Base-by-base conservation (phyloP, 176 grass and related monocot genomes). In the Oryza nivara region DNA sequence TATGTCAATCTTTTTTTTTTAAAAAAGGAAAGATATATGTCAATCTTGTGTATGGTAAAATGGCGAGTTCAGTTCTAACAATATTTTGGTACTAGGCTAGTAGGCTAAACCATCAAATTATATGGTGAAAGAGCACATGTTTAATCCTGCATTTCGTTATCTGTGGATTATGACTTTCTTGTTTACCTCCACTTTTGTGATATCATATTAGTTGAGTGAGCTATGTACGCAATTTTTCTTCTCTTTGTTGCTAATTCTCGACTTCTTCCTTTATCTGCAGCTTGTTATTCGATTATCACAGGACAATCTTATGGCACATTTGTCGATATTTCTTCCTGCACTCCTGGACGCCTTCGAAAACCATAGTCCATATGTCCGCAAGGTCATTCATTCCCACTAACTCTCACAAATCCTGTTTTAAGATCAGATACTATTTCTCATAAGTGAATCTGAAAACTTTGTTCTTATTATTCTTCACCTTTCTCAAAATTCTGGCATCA, bases 301-400 rank as follows among this genome's bases (percentile, higher is more conserved):
- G 32, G 89, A 95, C 26, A 76, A 91, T 38, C 87, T 98, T 4
- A 93, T 90, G 93, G 28, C 75, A 81, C 91, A 93, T 77, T 46
- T 98, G 51, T 77, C 86, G 16, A 85, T 89, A 40, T 98, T 98
- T 69, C 78, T 98, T 49, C 91, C 91, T 60, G 89, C 81, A 22
- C 78, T 98, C 45, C 66, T 98, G 80, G 89, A 95, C 69, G 85
- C 88, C 68, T 93, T 90, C 14, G 75, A 90, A 83, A 92, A 89
- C 78, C 89, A 63, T 36, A 98, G 91, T 26, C 91, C 93, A 79
- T 92, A 92, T 68, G 91, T 92, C 74, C 86, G 89, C 83, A 95
- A 95, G 93, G 96, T 98, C 51, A 20, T 65, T 38, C 22, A 66
- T 26, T 13, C 48, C 11, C 85, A n/a, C 34, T 88, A 69, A 30